phyloP scores from a whole-genome alignment of 2,329 filamentous ascomycete genomes.

The Diaporthe humulicola region DNA sequence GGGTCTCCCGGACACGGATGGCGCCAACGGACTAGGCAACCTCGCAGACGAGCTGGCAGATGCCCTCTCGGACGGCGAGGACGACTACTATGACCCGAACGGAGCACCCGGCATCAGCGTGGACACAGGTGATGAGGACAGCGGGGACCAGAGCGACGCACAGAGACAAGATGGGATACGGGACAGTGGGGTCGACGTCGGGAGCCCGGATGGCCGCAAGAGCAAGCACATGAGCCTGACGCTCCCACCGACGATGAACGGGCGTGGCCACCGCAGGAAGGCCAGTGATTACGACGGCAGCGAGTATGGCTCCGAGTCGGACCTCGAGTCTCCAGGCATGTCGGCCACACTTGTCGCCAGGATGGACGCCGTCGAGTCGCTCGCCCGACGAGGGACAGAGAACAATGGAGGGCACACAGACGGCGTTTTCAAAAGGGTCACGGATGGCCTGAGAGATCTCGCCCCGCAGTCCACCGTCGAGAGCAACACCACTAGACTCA shows the following conservation, averaged over 20 bases:
- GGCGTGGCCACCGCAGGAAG: constrained; percentile 63
- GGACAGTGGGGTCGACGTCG: constrained; percentile 60
- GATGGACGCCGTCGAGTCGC: constrained; percentile 79
- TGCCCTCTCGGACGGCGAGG: constrained; percentile 75
- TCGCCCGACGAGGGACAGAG: constrained; percentile 76
- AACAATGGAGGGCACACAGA: constrained; percentile 75
- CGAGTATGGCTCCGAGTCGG: constrained; percentile 80
- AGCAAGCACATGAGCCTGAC: constrained; percentile 57
- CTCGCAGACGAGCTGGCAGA: constrained; percentile 86
- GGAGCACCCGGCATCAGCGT: constrained; percentile 55
- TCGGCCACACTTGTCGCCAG: constrained; percentile 75
- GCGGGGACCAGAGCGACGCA: constrained; percentile 32
- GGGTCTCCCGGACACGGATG: constrained; percentile 54
- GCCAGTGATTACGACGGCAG: constrained; percentile 78
- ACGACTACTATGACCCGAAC: constrained; percentile 62
- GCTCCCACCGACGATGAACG: constrained; percentile 56
- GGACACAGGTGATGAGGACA: constrained; percentile 41
- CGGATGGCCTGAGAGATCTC: constrained; percentile 78
- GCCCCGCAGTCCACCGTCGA: constrained; percentile 80
- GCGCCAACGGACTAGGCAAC: constrained; percentile 76
- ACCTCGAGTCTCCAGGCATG: constrained; percentile 77
- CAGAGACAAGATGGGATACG: constrained; percentile 49
- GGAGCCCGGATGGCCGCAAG: constrained; percentile 45
- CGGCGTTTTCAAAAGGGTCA: constrained; percentile 76
- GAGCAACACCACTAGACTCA: constrained; percentile 78